Percentiles rank a stretch among this genome's conserved stretches.
These are phyloP conservation scores for Beauveria scarabaeidicola DNA, from an alignment of 2,329 filamentous ascomycete genomes.

Conservation along the genomic window DNA sequence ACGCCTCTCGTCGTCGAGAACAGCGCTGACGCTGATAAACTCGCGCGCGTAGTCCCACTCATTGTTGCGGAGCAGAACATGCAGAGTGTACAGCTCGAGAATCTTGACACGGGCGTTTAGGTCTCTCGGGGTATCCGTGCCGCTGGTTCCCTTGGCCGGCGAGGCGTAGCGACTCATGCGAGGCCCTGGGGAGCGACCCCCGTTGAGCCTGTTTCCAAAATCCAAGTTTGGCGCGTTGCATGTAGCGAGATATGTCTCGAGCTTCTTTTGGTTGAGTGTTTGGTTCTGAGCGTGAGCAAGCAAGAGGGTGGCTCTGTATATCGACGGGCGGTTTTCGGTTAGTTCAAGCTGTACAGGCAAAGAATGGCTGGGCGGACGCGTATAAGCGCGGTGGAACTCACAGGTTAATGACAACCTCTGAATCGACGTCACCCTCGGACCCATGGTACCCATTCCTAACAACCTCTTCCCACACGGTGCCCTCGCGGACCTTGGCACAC, in stretches of 20 bases:
- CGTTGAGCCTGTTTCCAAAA: slow-evolving; percentile 54
- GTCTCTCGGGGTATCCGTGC: slow-evolving; percentile 75
- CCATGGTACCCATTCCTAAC: slow-evolving; percentile 81
- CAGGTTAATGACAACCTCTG: slow-evolving; percentile 88
- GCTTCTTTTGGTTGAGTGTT: slow-evolving; percentile 70
- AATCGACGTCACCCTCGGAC: slow-evolving; percentile 81
- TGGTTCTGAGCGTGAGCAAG: slow-evolving; percentile 85
- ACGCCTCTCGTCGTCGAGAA: slow-evolving; percentile 84
- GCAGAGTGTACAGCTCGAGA: slow-evolving; percentile 88
- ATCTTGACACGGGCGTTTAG: slow-evolving; percentile 81
- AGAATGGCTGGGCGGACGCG: not conserved
- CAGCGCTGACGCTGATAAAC: slow-evolving; percentile 78
- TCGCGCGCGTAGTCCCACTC: slow-evolving; percentile 95
- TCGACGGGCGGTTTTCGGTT: slow-evolving; percentile 10
- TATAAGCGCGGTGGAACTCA: slow-evolving; percentile 33
- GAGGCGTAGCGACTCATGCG: slow-evolving; percentile 33
- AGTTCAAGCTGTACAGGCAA: not conserved
- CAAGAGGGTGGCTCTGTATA: slow-evolving; percentile 69
- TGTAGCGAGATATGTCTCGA: slow-evolving; percentile 83
- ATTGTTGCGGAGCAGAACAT: slow-evolving; percentile 85
- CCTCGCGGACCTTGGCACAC: slow-evolving; percentile 77
- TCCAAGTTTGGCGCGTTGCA: slow-evolving; percentile 66
- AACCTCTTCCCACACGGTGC: slow-evolving; percentile 90
- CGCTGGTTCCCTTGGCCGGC: slow-evolving; percentile 43
- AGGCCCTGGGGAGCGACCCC: slow-evolving; percentile 29